Evolutionary conservation across 2,329 filamentous ascomycete genomes (phyloP).

Genomic region (Westerdykella ornata): DNA sequence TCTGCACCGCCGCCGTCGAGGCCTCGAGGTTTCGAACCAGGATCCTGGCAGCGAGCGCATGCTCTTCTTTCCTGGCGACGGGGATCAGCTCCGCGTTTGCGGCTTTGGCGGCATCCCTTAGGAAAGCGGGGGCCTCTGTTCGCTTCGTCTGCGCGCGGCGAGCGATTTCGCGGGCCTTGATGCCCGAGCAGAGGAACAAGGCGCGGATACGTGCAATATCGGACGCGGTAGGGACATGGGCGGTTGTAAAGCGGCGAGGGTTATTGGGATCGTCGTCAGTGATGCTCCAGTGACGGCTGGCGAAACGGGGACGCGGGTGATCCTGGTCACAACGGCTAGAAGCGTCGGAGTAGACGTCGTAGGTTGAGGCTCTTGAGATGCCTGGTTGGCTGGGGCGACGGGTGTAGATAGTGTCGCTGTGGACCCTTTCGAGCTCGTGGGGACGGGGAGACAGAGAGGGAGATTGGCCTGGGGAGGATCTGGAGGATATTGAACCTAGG

Average conservation of each 20-base stretch:
- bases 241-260: constrained; percentile 23
- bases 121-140: constrained; percentile 27
- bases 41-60: constrained; percentile 48
- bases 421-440: constrained; percentile 18
- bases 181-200: constrained; percentile 73
- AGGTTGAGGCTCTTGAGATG: constrained; percentile 21
- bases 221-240: constrained; percentile 42
- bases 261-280: constrained; percentile 40
- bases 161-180: constrained; percentile 78
- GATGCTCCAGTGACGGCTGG: constrained; percentile 53
- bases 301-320: constrained; percentile 33
- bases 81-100: constrained; percentile 40
- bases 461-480: constrained; percentile 13
- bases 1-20: constrained; percentile 42
- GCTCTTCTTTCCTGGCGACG: constrained; percentile 46
- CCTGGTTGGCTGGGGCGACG: constrained; percentile 24
- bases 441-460: constrained; percentile 16
- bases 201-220: constrained; percentile 75
- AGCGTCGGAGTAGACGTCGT: constrained; percentile 1
- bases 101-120: constrained; percentile 40
- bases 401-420: constrained; percentile 26
- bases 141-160: constrained; percentile 53
- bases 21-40: constrained; percentile 46
- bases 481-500: constrained; percentile 22
- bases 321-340: constrained; percentile 13